Base-by-base conservation (phyloP, 257 asterid species). In the Fraxinus cuspidata region DNA sequence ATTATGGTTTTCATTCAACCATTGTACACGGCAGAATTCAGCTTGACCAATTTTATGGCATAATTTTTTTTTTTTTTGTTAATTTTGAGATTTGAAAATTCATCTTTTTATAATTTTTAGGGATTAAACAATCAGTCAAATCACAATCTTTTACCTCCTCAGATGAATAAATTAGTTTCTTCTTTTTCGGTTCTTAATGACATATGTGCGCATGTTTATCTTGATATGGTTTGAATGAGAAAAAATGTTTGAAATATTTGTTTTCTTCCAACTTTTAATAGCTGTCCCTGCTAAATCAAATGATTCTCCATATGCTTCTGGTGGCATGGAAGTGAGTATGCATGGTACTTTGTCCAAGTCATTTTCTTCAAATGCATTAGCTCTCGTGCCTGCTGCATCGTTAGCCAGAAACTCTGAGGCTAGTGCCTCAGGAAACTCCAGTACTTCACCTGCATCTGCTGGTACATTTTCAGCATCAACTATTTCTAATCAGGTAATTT, bases 321-420 rank as follows among this genome's bases (percentile, higher is more conserved):
- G 79, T 51, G 80, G 83, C 80, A 79, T 81, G 69, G 96, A 93
- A 27, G 75, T 91, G 88, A 97, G 93, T 85, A 82, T 91, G 56
- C 88, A 92, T 71, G 97, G 96, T 49, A 84, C 96, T 66, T 79
- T 94, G 49, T 83, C 97, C 2, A 97, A 89, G 9, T 80, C 92
- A 8, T 89, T 80, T 74, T 87, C 92, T 47, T 74, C 92, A 60
- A 87, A 86, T 70, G 78, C 93, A 53, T 79, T 93, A 88, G 96
- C 96, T 81, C 92, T 86, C 23, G 91, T 89, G 85, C 89, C 97
- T 78, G 79, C 90, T 77, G 81, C 81, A 18, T 79, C 86, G 70
- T 81, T 80, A 56, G 70, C 83, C 27, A 5, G 76, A 70, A 74
- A 83, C 47, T 47, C 90, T 82, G 95, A 89, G 84, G 84, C 85